A percentile compares a stretch with the other conserved stretches of the same genome.
phyloP scores from a whole-genome alignment of 768 basidiomycete genomes.

The Dentipellis sp. region DNA sequence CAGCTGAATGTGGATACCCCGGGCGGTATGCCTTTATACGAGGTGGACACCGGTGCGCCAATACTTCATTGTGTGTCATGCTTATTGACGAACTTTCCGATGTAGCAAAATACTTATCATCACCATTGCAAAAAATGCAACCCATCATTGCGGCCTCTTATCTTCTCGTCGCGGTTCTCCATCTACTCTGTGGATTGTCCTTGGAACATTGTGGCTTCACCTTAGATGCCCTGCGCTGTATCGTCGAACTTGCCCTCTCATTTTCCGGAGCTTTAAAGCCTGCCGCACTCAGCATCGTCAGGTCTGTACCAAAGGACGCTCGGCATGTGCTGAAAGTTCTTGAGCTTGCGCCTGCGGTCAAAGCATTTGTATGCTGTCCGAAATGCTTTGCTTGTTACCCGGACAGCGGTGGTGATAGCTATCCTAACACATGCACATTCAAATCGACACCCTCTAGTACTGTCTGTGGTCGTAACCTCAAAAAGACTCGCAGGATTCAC shows the following conservation, averaged over 20 bases:
- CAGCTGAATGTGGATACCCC: too few species aligned
- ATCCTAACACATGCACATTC: constrained; percentile 1
- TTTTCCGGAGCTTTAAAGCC: neutral
- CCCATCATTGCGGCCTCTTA: neutral
- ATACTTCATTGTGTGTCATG: neutral
- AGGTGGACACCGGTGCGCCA: neutral
- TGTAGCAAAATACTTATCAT: neutral
- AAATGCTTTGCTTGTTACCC: constrained; percentile 5
- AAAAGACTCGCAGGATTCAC: neutral
- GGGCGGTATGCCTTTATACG: neutral
- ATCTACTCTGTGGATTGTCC: neutral
- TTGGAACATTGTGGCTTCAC: neutral
- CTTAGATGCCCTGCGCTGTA: neutral
- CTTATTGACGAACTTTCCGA: neutral
- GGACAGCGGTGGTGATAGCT: neutral
- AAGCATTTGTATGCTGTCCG: constrained; percentile 1
- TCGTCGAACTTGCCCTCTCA: neutral
- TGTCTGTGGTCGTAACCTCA: neutral
- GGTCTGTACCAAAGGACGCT: neutral
- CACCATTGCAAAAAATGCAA: neutral
- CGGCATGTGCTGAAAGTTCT: neutral
- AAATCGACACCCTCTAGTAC: neutral
- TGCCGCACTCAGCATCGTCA: neutral
- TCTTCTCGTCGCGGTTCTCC: neutral
- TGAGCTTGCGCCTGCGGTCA: neutral